Evolutionary conservation across 2,329 filamentous ascomycete species (phyloP).

Genomic region (Aspergillus oerlinghausenensis): DNA sequence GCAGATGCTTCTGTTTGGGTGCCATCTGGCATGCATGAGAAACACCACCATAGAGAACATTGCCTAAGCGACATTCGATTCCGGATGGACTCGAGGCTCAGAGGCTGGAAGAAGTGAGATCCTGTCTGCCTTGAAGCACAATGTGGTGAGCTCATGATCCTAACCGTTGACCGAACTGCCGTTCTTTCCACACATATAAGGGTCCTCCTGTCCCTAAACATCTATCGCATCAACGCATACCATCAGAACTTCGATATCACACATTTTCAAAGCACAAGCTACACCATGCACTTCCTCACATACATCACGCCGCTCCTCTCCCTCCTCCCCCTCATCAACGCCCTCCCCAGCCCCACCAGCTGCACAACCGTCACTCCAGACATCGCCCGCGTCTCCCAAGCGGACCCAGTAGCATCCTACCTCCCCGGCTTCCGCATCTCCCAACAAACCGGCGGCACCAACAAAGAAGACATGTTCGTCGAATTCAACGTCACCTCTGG

Average conservation of each 20-base stretch:
- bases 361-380: constrained; percentile 5
- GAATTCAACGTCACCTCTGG: constrained; percentile 7
- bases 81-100: neutral
- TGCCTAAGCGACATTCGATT: neutral
- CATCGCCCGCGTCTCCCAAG: constrained; percentile 6
- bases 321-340: neutral
- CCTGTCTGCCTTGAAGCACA: neutral
- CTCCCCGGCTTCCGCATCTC: constrained; percentile 5
- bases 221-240: neutral
- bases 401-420: constrained; percentile 3
- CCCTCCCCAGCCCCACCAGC: constrained; percentile 1
- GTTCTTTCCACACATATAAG: neutral
- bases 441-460: constrained; percentile 1
- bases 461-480: constrained; percentile 7
- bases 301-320: neutral
- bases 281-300: constrained; percentile 5
- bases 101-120: neutral
- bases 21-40: neutral
- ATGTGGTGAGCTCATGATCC: neutral
- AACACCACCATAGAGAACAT: neutral
- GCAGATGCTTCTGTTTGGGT: neutral
- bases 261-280: neutral
- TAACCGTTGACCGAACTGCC: neutral
- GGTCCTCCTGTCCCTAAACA: neutral
- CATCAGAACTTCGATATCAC: neutral